Base-by-base conservation (phyloP, 306 rosid genomes). In the Vicia faba region DNA sequence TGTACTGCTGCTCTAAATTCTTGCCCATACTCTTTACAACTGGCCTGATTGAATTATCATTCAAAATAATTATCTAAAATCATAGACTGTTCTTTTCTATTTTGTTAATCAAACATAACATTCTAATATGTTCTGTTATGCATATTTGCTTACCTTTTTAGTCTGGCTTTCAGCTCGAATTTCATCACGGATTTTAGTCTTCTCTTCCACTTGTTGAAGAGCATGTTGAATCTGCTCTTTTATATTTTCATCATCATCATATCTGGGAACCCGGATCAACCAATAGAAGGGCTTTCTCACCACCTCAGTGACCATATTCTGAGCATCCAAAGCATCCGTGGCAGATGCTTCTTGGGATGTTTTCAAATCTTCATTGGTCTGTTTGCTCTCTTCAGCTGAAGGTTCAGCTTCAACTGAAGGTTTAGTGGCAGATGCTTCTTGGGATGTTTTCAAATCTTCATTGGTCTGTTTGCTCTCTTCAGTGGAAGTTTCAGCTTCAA, bases 181-280 rank as follows among this genome's bases (percentile, higher is more conserved):
- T 14, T 75, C 81, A 51, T 86, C 96, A 66, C 96, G 80, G 38
- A 12, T 72, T 79, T 62, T 77, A 50, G 92, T 91, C 75, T 73
- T 84, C 75, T 78, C 81, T 13, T 88, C 91, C 69, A 91, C 91
- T 46, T 59, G 81, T 20, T 43, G 59, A 64, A 76, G 70, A 61
- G 88, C 91, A 50, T 25, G 59, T 61, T 74, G 66, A 50, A 88
- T 86, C 78, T 80, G 74, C 68, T 88, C 92, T 86, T 75, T 88
- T 7, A 86, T 48, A 39, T 78, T 83, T 36, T 70, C 88, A 1
- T 86, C 85, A 57, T 91, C 91, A 57, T 88, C 96, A 44, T 63
- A 81, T 83, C 92, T 78, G 8, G 96, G 97, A 40, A 76, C 46
- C 81, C 80, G 82, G 72, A 88, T 73, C 74, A 88, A 82, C 68